phyloP scores from a whole-genome alignment of 176 grass and related monocot genomes.

The Oryza glaberrima region DNA sequence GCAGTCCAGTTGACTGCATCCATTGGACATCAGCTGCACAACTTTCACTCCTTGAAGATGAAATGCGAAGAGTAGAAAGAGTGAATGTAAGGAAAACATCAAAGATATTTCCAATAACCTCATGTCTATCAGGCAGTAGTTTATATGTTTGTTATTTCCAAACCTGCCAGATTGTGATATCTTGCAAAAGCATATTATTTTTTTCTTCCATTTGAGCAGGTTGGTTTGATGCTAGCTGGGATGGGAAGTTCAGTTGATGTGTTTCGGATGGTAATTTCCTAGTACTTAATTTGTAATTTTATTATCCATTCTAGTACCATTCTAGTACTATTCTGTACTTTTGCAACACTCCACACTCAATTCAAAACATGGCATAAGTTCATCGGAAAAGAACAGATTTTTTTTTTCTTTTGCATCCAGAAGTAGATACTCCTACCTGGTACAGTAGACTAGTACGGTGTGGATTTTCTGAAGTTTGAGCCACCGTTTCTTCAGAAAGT shows the following conservation, averaged over 20 bases:
- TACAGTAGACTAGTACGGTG: not conserved
- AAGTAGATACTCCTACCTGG: conserved; percentile 10
- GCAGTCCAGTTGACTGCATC: conserved; percentile 97
- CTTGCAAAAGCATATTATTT: not conserved
- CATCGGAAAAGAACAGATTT: not conserved
- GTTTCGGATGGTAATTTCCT: conserved; percentile 83
- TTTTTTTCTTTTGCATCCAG: not conserved
- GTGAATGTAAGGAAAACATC: conserved; percentile 70
- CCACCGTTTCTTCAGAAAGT: not conserved
- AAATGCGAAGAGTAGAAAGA: conserved; percentile 97
- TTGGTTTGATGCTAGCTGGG: conserved; percentile 94
- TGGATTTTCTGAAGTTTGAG: not conserved
- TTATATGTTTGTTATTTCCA: not conserved
- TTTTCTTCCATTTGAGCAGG: conserved; percentile 55
- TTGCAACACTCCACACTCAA: not conserved
- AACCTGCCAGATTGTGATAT: not conserved
- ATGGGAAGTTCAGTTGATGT: conserved; percentile 90
- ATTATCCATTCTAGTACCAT: not conserved
- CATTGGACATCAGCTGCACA: conserved; percentile 98
- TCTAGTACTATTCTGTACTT: not conserved
- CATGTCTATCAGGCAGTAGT: not conserved
- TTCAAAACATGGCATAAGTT: not conserved
- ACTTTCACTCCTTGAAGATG: conserved; percentile 93
- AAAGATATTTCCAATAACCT: not conserved
- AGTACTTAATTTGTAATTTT: not conserved